A percentile compares a stretch with the other conserved stretches of the same genome.
phyloP scores from a whole-genome alignment of 495 filamentous ascomycete genomes.

The Melanomma pulvis-pyrius region DNA sequence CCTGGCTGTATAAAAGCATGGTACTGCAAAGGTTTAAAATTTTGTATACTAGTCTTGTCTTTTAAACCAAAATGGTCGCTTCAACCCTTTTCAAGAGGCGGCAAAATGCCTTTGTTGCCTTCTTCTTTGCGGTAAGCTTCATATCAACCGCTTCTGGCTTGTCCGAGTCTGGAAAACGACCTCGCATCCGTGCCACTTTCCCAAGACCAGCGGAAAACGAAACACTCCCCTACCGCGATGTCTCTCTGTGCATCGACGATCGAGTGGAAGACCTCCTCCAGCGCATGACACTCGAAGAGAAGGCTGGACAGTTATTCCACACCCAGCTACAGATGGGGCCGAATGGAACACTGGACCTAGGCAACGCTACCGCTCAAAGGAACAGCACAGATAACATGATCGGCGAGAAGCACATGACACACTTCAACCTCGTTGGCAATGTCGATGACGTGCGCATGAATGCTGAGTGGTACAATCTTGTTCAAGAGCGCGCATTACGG shows the following conservation, averaged over 20 bases:
- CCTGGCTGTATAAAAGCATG: not conserved
- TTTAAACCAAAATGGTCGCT: not conserved
- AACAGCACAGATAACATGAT: conserved; percentile 40
- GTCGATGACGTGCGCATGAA: conserved; percentile 40
- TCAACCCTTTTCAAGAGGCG: not conserved
- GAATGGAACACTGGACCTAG: conserved; percentile 2
- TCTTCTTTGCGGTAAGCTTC: conserved; percentile 1
- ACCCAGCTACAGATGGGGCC: conserved; percentile 12
- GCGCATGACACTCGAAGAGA: conserved; percentile 22
- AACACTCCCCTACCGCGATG: conserved; percentile 12
- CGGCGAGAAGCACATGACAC: conserved; percentile 27
- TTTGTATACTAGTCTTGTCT: not conserved
- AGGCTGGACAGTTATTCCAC: conserved; percentile 34
- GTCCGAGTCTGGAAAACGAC: not conserved
- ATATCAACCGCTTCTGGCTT: not conserved
- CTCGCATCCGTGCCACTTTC: not conserved
- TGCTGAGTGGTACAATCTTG: conserved; percentile 36
- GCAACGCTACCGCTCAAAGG: not conserved
- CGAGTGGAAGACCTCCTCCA: conserved; percentile 21
- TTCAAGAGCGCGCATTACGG: conserved; percentile 3
- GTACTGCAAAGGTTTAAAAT: not conserved
- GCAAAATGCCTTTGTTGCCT: not conserved
- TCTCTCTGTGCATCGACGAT: conserved; percentile 21
- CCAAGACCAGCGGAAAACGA: not conserved
- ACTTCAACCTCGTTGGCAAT: conserved; percentile 42